Evolutionary conservation across 2,329 filamentous ascomycete genomes (phyloP), one percentile per base, ranked within the genome.

Genomic region (Mycocentrospora acerina): DNA sequence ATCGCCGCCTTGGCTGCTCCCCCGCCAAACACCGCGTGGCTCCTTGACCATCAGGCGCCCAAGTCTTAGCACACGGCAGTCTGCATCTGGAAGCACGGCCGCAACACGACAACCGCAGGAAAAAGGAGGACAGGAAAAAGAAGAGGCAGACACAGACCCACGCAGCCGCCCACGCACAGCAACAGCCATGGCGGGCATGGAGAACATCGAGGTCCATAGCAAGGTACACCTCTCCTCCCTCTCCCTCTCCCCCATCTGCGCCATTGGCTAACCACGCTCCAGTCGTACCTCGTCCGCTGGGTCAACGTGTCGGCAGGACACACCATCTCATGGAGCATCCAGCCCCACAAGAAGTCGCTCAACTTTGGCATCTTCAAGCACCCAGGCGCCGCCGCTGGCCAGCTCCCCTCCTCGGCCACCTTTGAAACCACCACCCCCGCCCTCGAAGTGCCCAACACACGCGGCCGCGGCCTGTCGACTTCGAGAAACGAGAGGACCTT

Each of bases 251-350:
- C 24, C 12, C 35, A 26, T 22, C 35, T 38, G 24, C 28, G 7
- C 7, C 24, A 25, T 12, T 26, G 37, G 14, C 37, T 44, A 38
- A 42, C 29, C n/a, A 29, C 36, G 19, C 19, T 22, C 37, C 51
- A 97, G 93, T 95, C 90, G 50, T 98, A 98, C 72, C 90, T 98
- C 57, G 88, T 98, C 40, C 89, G 93, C 62, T 98, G 93, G 91
- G 88, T 96, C 55, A 86, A 89, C 64, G 91, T 96, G 55, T 84
- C 90, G 39, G 84, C 89, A 49, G 86, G 86, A 37, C 85, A 95
- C 68, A 95, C 90, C 34, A 90, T 98, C 57, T 95, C 90, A 12
- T 98, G 93, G 93, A 96, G 89, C 61, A 82, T 98, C 26, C 90
- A 97, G 64, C 93, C 93, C 29, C 90, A 97, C 69, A 97, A 95